Evolutionary conservation across 345 rosid species (phyloP).

Genomic region (Erucastrum elatum): DNA sequence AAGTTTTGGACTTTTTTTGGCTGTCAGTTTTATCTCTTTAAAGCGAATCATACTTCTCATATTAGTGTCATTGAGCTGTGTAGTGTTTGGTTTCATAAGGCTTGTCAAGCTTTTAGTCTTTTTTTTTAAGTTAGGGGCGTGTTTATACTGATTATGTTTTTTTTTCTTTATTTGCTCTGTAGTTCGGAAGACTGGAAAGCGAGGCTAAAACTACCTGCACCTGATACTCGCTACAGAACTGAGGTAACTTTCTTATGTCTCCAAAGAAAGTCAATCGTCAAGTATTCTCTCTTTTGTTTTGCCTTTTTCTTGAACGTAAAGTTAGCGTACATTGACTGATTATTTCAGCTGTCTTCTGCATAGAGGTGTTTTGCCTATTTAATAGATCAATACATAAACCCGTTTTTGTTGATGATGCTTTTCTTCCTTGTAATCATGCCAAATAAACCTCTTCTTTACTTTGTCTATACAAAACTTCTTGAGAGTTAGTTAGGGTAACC

Average conservation of each 20-base stretch:
- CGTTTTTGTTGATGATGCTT: background rate
- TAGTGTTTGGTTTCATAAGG: background rate
- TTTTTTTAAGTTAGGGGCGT: background rate
- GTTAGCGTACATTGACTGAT: background rate
- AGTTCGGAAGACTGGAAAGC: conserved; percentile 97
- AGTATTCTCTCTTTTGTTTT: background rate
- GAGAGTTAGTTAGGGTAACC: background rate
- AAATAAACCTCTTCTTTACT: background rate
- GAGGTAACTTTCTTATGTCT: conserved; percentile 51
- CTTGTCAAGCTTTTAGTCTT: background rate
- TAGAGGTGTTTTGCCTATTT: background rate
- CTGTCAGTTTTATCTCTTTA: background rate
- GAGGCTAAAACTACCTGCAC: conserved; percentile 63
- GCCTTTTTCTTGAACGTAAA: background rate
- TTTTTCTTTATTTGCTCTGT: background rate
- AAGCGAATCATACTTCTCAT: background rate
- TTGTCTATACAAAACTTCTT: background rate
- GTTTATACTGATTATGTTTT: background rate
- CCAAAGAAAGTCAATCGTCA: background rate
- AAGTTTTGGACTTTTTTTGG: no score
- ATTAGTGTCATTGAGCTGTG: background rate
- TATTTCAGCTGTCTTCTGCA: background rate
- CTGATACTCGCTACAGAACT: conserved; percentile 76
- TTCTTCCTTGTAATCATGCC: background rate
- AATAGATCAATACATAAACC: background rate